Base-by-base conservation (phyloP, 129 eudicot species). In the Scalesia atractyloides region DNA sequence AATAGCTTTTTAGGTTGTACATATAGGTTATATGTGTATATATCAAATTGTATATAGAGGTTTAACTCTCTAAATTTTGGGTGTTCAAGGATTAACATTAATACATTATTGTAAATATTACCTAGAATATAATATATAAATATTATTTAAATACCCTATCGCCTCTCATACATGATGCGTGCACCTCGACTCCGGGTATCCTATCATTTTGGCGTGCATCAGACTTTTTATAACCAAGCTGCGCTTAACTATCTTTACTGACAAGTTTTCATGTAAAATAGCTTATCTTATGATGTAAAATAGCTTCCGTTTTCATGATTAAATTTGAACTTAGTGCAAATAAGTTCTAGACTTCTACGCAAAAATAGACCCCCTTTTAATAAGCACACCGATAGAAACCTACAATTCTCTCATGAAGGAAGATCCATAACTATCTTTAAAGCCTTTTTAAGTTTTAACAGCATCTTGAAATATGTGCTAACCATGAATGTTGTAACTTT, bases 391-490 rank as follows among this genome's bases (percentile, higher is more conserved):
- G 64, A 54, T 70, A 6, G 59, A 47, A 46, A 70, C 65, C 50
- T 36, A 33, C 37, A 24, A 9, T 48, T 20, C 47, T 68, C 26
- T 16, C 62, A n/a, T 52, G 24, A 53, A 9, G 47, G 10, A 33
- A 16, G 26, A 30, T 30, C 34, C 8, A 26, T 72, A 19, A 70
- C 22, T 71, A 56, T 71, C 43, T 11, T 51, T 37, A 41, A 47
- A 41, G 19, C 15, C 20, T 16, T 71, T 39, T 41, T 41, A 14
- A 24, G 11, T 71, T 39, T 41, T 41, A 14, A 24, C n/a, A 70
- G 36, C 20, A 58, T 72, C 54, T 12, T 72, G 17, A 26, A 57
- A 24, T 37, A 1, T 72, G 43, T 13, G 43, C 41, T 70, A 58
- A 15, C 20, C 12, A 15, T 56, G 41, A 18, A 39, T 69, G 10